These are phyloP conservation scores for Mucor piriformis DNA, from an alignment of 371 early-diverging fungal genomes.

Conservation along the genomic window DNA sequence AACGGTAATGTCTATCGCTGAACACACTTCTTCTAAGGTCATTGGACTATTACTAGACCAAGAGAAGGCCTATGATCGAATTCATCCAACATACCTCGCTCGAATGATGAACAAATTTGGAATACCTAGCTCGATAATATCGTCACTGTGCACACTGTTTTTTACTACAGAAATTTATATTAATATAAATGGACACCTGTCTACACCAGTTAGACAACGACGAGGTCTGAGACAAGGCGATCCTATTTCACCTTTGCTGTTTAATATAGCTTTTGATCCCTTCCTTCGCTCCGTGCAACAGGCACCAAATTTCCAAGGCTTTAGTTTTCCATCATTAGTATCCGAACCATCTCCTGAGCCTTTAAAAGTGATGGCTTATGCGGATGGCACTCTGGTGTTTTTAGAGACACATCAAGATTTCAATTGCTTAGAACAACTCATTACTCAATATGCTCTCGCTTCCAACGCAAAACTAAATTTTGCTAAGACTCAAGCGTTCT, in stretches of 20 bases:
- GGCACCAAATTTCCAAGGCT: neutral
- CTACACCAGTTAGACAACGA: neutral
- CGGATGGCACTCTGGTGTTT: constrained; percentile 16
- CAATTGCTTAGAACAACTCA: neutral
- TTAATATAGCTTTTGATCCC: constrained; percentile 27
- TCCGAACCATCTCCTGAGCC: neutral
- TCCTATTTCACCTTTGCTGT: constrained; percentile 21
- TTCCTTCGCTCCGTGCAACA: constrained; percentile 11
- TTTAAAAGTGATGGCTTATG: constrained; percentile 19
- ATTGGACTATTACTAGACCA: constrained; percentile 4
- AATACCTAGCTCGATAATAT: constrained; percentile 5
- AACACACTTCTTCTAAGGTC: neutral
- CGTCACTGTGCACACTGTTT: constrained; percentile 5
- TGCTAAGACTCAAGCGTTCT: constrained; percentile 4
- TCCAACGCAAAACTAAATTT: constrained; percentile 10
- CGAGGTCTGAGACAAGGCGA: constrained; percentile 25
- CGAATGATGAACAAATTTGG: constrained; percentile 4
- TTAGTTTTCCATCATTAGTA: neutral
- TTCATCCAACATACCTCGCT: constrained; percentile 21
- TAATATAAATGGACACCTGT: constrained; percentile 2
- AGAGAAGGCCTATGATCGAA: constrained; percentile 9
- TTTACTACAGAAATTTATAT: too few species aligned
- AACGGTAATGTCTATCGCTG: neutral
- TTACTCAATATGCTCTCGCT: neutral
- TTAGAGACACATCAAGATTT: neutral